Percentiles rank a stretch among this genome's conserved stretches.
Evolutionary conservation across 2,329 filamentous ascomycete species (phyloP).

Genomic region (Cryoendolithus antarcticus): DNA sequence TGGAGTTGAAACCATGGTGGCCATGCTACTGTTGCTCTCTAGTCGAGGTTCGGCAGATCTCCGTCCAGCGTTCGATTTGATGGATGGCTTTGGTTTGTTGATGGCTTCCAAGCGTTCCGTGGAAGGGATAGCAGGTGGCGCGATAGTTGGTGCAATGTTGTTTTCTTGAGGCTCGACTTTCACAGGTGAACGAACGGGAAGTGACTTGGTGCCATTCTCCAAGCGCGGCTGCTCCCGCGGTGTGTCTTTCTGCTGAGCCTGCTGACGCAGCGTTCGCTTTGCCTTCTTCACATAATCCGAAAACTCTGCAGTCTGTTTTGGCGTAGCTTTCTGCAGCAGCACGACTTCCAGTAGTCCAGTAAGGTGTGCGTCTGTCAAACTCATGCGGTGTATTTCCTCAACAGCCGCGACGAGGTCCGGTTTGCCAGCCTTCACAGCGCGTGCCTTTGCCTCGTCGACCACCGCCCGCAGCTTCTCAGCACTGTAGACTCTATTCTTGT

Average conservation of each 20-base stretch:
- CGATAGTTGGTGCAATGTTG: constrained; percentile 1
- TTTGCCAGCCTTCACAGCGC: constrained; percentile 26
- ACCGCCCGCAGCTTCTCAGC: constrained; percentile 17
- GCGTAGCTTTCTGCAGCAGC: constrained; percentile 27
- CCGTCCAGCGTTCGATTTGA: constrained; percentile 22
- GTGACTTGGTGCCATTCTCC: constrained; percentile 14
- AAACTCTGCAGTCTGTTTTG: constrained; percentile 29
- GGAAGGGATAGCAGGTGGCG: constrained; percentile 15
- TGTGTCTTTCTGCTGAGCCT: constrained; percentile 8
- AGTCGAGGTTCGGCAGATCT: too few species aligned
- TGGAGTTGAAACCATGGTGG: too few species aligned
- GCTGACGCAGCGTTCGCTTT: constrained; percentile 25
- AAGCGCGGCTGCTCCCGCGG: constrained; percentile 24
- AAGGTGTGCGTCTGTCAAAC: constrained; percentile 24
- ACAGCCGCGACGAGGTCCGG: constrained; percentile 28
- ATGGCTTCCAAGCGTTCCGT: constrained; percentile 18
- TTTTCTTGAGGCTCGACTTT: neutral
- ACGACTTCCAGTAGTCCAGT: constrained; percentile 31
- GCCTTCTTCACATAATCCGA: constrained; percentile 30
- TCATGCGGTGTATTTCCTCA: constrained; percentile 30
- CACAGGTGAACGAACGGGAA: constrained; percentile 13
- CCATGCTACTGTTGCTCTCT: too few species aligned
- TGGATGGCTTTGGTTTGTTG: constrained; percentile 17
- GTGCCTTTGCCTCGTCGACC: constrained; percentile 31
- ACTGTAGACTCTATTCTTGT: constrained; percentile 7